Conservation (phyloP, 129 eudicot species). For the Erigeron canadensis region DNA sequence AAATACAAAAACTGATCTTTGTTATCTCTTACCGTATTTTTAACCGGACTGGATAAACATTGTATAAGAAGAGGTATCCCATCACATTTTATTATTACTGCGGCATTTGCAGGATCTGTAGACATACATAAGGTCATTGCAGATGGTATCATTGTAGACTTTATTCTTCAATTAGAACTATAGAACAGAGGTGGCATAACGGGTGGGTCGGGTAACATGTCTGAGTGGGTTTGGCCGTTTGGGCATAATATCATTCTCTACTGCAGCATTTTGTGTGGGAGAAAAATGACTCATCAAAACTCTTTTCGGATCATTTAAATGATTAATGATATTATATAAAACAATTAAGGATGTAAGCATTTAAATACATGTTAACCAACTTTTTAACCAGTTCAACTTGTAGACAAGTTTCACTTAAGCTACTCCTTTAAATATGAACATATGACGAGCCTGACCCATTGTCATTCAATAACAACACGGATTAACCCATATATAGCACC, state of each 20-base stretch:
- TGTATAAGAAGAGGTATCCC: slow-evolving; percentile 72
- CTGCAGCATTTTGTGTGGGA: background rate
- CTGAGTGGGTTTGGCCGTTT: background rate
- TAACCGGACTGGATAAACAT: slow-evolving; percentile 88
- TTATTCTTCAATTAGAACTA: background rate
- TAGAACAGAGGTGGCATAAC: background rate
- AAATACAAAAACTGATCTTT: background rate
- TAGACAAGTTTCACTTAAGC: background rate
- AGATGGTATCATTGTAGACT: background rate
- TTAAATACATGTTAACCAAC: background rate
- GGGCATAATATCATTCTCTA: too few species aligned
- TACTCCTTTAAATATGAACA: background rate
- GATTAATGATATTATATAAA: background rate
- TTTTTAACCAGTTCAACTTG: background rate
- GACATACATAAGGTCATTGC: background rate
- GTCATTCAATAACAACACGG: background rate
- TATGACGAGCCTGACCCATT: background rate
- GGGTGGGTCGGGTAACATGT: background rate
- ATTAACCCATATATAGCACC: background rate
- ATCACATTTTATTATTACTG: slow-evolving; percentile 54
- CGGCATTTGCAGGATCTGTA: slow-evolving; percentile 81
- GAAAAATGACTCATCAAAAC: background rate
- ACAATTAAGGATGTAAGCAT: background rate
- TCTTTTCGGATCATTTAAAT: background rate
- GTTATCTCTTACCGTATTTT: slow-evolving; percentile 60